Percentiles rank a stretch among this genome's conserved stretches.
These are phyloP conservation scores for Tuber melanosporum DNA, from an alignment of 495 filamentous ascomycete genomes.

Conservation along the genomic window DNA sequence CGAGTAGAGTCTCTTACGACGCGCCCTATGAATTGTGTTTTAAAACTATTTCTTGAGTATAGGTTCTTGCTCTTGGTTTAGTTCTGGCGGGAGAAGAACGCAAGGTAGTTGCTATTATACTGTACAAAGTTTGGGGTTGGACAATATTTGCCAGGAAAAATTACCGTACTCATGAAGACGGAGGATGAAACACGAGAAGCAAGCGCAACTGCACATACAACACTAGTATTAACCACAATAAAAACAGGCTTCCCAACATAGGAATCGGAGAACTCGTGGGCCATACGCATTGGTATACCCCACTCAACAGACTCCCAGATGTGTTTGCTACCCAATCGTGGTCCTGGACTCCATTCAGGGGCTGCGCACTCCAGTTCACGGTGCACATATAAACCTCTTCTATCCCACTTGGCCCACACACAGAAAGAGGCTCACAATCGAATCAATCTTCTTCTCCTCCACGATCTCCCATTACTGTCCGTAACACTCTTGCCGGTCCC, in stretches of 20 bases:
- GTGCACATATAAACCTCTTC: conserved; percentile 3
- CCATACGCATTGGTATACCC: background rate
- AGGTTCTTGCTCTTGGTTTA: background rate
- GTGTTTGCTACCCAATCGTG: background rate
- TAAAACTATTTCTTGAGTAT: background rate
- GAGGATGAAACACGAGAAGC: background rate
- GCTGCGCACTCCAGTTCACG: background rate
- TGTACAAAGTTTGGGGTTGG: background rate
- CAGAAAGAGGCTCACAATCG: background rate
- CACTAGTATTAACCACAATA: background rate
- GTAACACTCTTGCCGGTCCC: background rate
- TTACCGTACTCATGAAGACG: background rate
- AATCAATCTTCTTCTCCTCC: background rate
- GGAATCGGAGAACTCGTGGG: background rate
- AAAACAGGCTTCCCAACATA: background rate
- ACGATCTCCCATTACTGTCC: background rate
- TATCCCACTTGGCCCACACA: background rate
- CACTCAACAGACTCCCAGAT: background rate
- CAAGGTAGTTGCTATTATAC: background rate
- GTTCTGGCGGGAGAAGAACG: background rate
- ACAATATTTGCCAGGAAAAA: background rate
- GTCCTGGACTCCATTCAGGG: background rate
- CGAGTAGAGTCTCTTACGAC: background rate
- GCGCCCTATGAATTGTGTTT: background rate
- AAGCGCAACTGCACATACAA: background rate